Percentiles rank a stretch among this genome's conserved stretches.
These are phyloP conservation scores for Globisporangium nodosum DNA, from an alignment of 352 stramenopile species.

Conservation along the genomic window DNA sequence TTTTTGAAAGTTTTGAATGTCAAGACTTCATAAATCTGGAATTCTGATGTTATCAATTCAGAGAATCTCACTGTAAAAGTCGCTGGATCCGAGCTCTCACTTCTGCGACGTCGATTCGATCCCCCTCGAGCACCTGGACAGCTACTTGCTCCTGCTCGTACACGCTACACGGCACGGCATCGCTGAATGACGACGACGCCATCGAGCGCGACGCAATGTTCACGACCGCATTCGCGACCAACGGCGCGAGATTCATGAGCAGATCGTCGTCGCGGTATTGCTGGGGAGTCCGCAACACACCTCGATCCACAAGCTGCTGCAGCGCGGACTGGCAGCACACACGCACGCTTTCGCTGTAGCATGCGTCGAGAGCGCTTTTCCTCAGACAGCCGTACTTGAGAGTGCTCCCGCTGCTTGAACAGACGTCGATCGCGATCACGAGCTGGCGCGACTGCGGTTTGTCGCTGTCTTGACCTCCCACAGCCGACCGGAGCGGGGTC, in stretches of 20 bases:
- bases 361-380: constrained; percentile 49
- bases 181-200: background rate
- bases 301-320: constrained; percentile 38
- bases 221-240: constrained; percentile 48
- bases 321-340: constrained; percentile 35
- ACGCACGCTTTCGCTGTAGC: constrained; percentile 32
- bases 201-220: constrained; percentile 21
- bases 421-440: constrained; percentile 56
- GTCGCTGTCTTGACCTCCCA: background rate
- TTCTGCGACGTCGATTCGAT: constrained; percentile 14
- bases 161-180: background rate
- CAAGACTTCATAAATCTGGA: no score
- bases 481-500: constrained; percentile 17
- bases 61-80: background rate
- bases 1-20: background rate
- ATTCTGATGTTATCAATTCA: no score
- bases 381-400: constrained; percentile 50
- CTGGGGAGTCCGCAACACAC: constrained; percentile 37
- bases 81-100: constrained; percentile 10
- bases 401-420: constrained; percentile 8
- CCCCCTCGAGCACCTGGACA: constrained; percentile 3
- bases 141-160: background rate
- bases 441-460: constrained; percentile 16
- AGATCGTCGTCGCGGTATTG: constrained; percentile 52
- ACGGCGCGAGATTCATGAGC: constrained; percentile 36